Evolutionary conservation across 352 stramenopile genomes (phyloP), one percentile per base, ranked within the genome.

Genomic region (Bremia lactucae): DNA sequence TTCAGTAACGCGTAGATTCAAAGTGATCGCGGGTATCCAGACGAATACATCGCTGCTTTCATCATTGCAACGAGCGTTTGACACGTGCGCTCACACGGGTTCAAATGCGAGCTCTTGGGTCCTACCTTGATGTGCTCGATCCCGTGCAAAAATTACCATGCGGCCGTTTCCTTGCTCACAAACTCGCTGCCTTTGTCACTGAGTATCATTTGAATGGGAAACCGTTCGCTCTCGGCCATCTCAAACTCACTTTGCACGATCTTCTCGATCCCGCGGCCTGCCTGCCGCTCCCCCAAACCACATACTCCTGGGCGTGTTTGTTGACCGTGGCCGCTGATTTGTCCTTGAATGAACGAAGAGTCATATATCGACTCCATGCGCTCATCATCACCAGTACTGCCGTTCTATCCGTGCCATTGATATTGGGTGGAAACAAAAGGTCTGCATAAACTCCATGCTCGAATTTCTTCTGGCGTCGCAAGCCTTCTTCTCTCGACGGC

Each of bases 61-160:
- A 14, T 36, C 13, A 36, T 16, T 8, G 10, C 31, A n/a, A 20
- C 14, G 8, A 36, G 14, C 13, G 31, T 20, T 14, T 36, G 31
- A 14, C 11, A 14, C 11, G 31, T 19, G 8, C 31, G 31, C 13
- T 36, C 31, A 4, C 11, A 16, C 16, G 16, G 13, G 8, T 36
- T 36, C 31, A 16, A 19, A n/a, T 36, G 31, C 8, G 31, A 36
- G 16, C 6, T 20, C 31, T 36, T 36, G 6, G 31, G 31, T 20
- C 31, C 31, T 4, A 36, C 31, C 14, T 36, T 36, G 31, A 36
- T 20, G 31, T 36, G 31, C 31, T 36, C 31, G 13, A 36, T 36
- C 11, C 31, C 31, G 20, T 14, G 31, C 16, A 2, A 11, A 4
- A 6, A 16, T 20, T 36, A 36, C 4, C 11, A 36, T 7, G 11